Base-by-base conservation (phyloP, 108 stramenopile species). In the Skeletonema costatum region DNA sequence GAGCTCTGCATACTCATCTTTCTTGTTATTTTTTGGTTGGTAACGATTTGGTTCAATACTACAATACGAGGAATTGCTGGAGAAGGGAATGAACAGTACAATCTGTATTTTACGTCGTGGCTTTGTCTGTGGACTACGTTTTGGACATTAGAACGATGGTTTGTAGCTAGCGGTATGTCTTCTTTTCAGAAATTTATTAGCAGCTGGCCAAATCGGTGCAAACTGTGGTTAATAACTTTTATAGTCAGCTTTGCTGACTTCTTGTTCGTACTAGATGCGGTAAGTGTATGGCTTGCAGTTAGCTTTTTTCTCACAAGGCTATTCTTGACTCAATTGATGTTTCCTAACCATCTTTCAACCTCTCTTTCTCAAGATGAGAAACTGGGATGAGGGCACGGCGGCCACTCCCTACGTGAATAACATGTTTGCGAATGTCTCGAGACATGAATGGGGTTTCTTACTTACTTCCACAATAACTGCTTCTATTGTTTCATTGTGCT, bases 181-280 rank as follows among this genome's bases (percentile, higher is more conserved):
- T 78, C 86, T 33, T 59, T 91, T 19, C 65, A 89, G 50, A 35
- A 64, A 10, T 91, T 90, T 59, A 71, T 93, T 14, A 68, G 83
- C 9, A 79, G 81, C 35, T 91, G 90, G 93, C 93, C 93, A 1
- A 82, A 89, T 66, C 85, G 93, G 35, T 81, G 89, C 41, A 89
- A 90, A 11, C 78, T 85, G 32, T 93, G 90, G 90, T 87, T 91
- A 62, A 74, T 88, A 1, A 85, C 88, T 29, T 80, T 87, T 42
- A 60, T 89, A 30, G 59, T 80, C 3, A 68, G 75, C 29, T 82
- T 89, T 53, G 71, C 87, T 8, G 80, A 86, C 19, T 76, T 93
- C 10, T 72, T 77, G 31, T 93, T 87, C 78, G 87, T 82, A 36
- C 16, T 89, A 12, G 92, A 93, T 69, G 35, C 85, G 21, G 39